A percentile compares a stretch with the other conserved stretches of the same genome.
phyloP scores from a whole-genome alignment of 2,329 filamentous ascomycete genomes.

The Cladosporium sp. region DNA sequence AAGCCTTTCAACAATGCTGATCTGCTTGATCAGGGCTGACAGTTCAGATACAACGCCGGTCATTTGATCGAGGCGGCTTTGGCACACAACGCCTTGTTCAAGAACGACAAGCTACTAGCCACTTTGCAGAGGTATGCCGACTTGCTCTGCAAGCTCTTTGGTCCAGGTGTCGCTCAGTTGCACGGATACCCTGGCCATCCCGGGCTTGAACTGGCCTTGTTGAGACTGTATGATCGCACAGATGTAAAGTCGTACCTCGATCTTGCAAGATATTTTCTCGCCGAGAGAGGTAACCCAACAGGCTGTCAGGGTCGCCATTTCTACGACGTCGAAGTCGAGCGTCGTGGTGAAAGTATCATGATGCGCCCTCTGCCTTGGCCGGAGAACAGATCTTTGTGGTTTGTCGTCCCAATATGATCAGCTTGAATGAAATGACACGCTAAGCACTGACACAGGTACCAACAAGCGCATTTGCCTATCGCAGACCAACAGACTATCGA shows the following conservation, averaged over 20 bases:
- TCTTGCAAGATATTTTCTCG: slow-evolving; percentile 54
- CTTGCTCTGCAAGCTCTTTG: slow-evolving; percentile 50
- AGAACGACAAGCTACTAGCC: slow-evolving; percentile 49
- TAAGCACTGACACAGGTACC: slow-evolving; percentile 38
- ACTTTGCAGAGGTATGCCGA: slow-evolving; percentile 53
- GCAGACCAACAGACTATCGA: slow-evolving; percentile 52
- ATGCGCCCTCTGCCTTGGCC: slow-evolving; percentile 48
- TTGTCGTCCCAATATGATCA: slow-evolving; percentile 1
- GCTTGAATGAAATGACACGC: background rate
- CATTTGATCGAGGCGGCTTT: slow-evolving; percentile 60
- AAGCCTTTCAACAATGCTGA: slow-evolving; percentile 30
- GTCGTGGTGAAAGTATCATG: slow-evolving; percentile 48
- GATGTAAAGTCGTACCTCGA: slow-evolving; percentile 36
- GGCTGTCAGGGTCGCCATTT: slow-evolving; percentile 50
- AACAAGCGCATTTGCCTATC: slow-evolving; percentile 55
- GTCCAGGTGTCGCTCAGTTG: slow-evolving; percentile 45
- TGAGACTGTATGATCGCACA: slow-evolving; percentile 44
- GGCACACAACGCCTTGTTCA: slow-evolving; percentile 51
- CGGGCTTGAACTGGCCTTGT: slow-evolving; percentile 49
- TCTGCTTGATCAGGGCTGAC: background rate
- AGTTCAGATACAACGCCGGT: slow-evolving; percentile 50
- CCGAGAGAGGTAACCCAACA: slow-evolving; percentile 52
- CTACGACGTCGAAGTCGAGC: slow-evolving; percentile 52
- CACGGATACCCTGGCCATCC: slow-evolving; percentile 61
- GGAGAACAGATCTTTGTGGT: slow-evolving; percentile 37